A percentile compares a stretch with the other conserved stretches of the same genome.
phyloP scores from a whole-genome alignment of 305 asterid species.

The Stenogyne calaminthoides region DNA sequence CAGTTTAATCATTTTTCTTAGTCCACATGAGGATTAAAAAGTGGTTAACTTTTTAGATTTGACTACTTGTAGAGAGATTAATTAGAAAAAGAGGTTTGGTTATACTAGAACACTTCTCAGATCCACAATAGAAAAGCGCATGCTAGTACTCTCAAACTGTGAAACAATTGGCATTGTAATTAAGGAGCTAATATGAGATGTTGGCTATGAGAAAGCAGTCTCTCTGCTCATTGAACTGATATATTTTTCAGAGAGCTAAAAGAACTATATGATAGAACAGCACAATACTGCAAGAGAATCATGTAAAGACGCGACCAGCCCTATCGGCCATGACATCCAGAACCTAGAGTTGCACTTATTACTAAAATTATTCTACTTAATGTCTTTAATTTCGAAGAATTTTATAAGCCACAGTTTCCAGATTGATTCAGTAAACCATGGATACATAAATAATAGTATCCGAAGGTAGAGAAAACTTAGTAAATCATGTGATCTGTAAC shows the following conservation, averaged over 20 bases:
- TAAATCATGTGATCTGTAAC: not conserved
- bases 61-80: not conserved
- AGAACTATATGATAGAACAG: not conserved
- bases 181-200: conserved; percentile 14
- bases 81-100: conserved; percentile 12
- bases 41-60: conserved; percentile 1
- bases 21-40: conserved; percentile 10
- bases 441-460: not conserved
- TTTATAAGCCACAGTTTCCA: not conserved
- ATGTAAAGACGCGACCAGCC: not conserved
- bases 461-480: not conserved
- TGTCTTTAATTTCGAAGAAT: not conserved
- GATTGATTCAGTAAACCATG: conserved; percentile 8
- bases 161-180: not conserved
- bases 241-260: not conserved
- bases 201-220: conserved; percentile 13
- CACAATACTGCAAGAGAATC: conserved; percentile 14
- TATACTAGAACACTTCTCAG: conserved; percentile 8
- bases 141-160: conserved; percentile 1
- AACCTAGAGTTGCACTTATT: conserved; percentile 11
- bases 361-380: not conserved
- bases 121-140: not conserved
- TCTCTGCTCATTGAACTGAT: not conserved
- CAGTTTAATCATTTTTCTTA: not conserved
- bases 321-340: conserved; percentile 4